A percentile compares a stretch with the other conserved stretches of the same genome.
These are phyloP conservation scores for Pilasporangium apinafurcum DNA, from an alignment of 352 stramenopile genomes.

Conservation along the genomic window DNA sequence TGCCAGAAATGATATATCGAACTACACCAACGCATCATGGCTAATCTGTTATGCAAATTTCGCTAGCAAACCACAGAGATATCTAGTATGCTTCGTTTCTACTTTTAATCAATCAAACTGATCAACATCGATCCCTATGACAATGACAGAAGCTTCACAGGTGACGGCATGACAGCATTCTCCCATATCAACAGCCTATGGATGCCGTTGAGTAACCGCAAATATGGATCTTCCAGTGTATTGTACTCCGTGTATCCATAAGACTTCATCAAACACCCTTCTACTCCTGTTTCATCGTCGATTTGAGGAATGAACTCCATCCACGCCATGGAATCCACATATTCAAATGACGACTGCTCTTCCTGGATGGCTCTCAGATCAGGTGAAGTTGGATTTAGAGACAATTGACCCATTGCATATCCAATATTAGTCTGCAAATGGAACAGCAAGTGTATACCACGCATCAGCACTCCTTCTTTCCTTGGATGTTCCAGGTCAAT, in stretches of 20 bases:
- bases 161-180: slow-evolving; percentile 38
- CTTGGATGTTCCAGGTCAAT: slow-evolving; percentile 41
- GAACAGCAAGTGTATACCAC: slow-evolving; percentile 35
- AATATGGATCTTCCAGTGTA: slow-evolving; percentile 44
- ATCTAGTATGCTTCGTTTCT: too few relatives aligned
- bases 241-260: slow-evolving; percentile 51
- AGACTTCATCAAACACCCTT: slow-evolving; percentile 55
- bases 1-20: too few relatives aligned
- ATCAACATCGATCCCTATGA: too few relatives aligned
- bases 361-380: slow-evolving; percentile 25
- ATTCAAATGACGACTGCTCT: slow-evolving; percentile 43
- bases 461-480: slow-evolving; percentile 38
- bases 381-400: slow-evolving; percentile 40
- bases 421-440: slow-evolving; percentile 44
- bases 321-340: slow-evolving; percentile 47
- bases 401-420: slow-evolving; percentile 52
- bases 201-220: slow-evolving; percentile 42
- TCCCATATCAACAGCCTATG: slow-evolving; percentile 51
- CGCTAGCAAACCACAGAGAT: too few relatives aligned
- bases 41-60: too few relatives aligned
- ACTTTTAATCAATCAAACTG: too few relatives aligned
- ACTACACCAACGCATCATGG: too few relatives aligned
- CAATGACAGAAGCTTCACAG: too few relatives aligned
- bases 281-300: slow-evolving; percentile 20
- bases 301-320: slow-evolving; percentile 35